These are phyloP conservation scores for Fusarium sp. DNA, from an alignment of 2,329 filamentous ascomycete species.

Conservation along the genomic window DNA sequence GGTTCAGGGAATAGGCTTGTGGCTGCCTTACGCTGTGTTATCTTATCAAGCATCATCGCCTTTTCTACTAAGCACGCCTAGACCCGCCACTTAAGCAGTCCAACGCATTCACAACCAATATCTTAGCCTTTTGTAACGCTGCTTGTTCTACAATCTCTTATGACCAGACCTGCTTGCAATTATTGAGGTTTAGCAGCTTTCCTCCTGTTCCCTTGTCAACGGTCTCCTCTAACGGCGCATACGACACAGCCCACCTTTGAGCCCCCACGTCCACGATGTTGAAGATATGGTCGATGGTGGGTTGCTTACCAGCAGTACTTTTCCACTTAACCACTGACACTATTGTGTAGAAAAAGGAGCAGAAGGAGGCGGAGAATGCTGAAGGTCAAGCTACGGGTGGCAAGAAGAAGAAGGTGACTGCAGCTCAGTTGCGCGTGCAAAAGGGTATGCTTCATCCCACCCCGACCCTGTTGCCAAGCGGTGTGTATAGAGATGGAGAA, in stretches of 20 bases:
- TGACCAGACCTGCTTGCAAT: neutral
- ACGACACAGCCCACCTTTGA: slow-evolving; percentile 43
- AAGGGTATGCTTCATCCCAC: slow-evolving; percentile 74
- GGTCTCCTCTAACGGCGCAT: slow-evolving; percentile 15
- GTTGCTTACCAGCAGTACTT: slow-evolving; percentile 4
- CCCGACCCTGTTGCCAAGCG: neutral
- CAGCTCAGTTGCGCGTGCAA: slow-evolving; percentile 93
- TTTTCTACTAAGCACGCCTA: slow-evolving; percentile 43
- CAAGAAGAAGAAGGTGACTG: slow-evolving; percentile 99
- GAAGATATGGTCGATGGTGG: slow-evolving; percentile 99
- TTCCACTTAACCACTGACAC: slow-evolving; percentile 31
- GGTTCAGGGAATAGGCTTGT: slow-evolving; percentile 20
- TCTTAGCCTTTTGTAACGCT: slow-evolving; percentile 5
- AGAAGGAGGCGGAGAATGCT: slow-evolving; percentile 92
- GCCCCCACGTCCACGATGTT: slow-evolving; percentile 75
- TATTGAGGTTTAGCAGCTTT: neutral
- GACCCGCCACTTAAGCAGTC: slow-evolving; percentile 34
- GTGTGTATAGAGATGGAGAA: neutral
- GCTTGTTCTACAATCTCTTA: neutral
- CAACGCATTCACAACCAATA: slow-evolving; percentile 22
- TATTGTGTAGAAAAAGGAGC: slow-evolving; percentile 84
- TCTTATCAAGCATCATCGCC: slow-evolving; percentile 51
- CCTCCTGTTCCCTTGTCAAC: neutral
- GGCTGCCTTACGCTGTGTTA: slow-evolving; percentile 47
- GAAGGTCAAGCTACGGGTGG: slow-evolving; percentile 75